A percentile compares a stretch with the other conserved stretches of the same genome.
These are phyloP conservation scores for Nicotiana paniculata DNA, from an alignment of 257 asterid genomes.

Conservation along the genomic window DNA sequence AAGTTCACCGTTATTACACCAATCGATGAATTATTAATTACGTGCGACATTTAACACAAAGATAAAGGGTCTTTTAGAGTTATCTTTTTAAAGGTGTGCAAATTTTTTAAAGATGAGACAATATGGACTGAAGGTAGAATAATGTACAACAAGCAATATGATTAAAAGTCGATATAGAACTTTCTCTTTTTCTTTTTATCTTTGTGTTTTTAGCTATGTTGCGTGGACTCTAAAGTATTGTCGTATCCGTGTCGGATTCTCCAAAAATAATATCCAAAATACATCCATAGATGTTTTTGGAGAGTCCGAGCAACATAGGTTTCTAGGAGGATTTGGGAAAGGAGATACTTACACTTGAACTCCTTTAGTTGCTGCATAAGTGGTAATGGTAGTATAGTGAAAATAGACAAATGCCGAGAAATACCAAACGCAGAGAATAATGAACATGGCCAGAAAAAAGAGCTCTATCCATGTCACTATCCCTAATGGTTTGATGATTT, in stretches of 20 bases:
- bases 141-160: neutral
- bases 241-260: too few relatives aligned
- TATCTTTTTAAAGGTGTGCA: neutral
- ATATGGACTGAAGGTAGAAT: neutral
- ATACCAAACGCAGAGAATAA: slow-evolving; percentile 72
- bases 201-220: neutral
- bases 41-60: too few relatives aligned
- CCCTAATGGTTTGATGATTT: slow-evolving; percentile 64
- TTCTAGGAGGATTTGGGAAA: neutral
- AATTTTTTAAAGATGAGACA: neutral
- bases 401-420: slow-evolving; percentile 60
- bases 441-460: slow-evolving; percentile 53
- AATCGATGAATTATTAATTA: neutral
- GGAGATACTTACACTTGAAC: slow-evolving; percentile 51
- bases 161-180: neutral
- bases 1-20: neutral
- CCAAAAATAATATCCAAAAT: too few relatives aligned
- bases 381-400: slow-evolving; percentile 46
- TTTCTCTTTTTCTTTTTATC: neutral
- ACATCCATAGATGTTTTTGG: too few relatives aligned
- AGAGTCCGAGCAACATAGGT: neutral
- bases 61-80: too few relatives aligned
- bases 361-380: slow-evolving; percentile 35
- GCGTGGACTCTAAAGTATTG: too few relatives aligned
- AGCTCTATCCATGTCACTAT: slow-evolving; percentile 71